A percentile compares a stretch with the other conserved stretches of the same genome.
Evolutionary conservation across 768 basidiomycete species (phyloP).

Genomic region (Pulveroboletus sp.): DNA sequence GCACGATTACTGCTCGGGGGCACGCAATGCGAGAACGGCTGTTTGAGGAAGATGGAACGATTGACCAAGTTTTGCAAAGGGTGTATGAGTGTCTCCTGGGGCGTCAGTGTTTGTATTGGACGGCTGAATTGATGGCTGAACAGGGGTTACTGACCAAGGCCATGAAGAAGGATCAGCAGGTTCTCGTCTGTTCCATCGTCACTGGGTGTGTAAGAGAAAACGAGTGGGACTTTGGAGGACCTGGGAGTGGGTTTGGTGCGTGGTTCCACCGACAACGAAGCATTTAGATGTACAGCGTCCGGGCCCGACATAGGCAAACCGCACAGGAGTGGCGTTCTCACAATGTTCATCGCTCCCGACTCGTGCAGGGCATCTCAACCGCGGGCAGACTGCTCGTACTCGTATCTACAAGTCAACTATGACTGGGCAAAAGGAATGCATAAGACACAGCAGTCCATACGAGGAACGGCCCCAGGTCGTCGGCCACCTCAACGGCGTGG

Average conservation of each 20-base stretch:
- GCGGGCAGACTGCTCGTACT: too few species aligned
- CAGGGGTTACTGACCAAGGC: slow-evolving; percentile 54
- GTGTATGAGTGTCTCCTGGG: slow-evolving; percentile 74
- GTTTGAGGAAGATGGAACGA: slow-evolving; percentile 86
- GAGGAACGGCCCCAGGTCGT: background rate
- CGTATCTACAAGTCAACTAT: too few species aligned
- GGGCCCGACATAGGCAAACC: slow-evolving; percentile 12
- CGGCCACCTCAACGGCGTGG: background rate
- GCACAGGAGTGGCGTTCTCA: background rate
- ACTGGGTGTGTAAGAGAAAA: slow-evolving; percentile 67
- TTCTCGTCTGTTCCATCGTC: slow-evolving; percentile 86
- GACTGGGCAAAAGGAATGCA: too few species aligned
- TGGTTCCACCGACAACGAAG: background rate
- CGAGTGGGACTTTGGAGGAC: slow-evolving; percentile 41
- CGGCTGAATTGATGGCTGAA: background rate
- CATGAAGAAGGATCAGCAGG: slow-evolving; percentile 77
- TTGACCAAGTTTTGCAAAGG: slow-evolving; percentile 70
- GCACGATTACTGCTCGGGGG: slow-evolving; percentile 63
- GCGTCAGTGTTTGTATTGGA: background rate
- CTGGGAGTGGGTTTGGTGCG: slow-evolving; percentile 50
- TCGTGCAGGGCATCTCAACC: too few species aligned
- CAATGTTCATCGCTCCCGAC: too few species aligned
- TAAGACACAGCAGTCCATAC: too few species aligned
- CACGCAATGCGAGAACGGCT: slow-evolving; percentile 74
- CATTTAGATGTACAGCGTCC: slow-evolving; percentile 19